These are phyloP conservation scores for Dactylellina haptotyla DNA, from an alignment of 2,329 filamentous ascomycete species.

Conservation along the genomic window DNA sequence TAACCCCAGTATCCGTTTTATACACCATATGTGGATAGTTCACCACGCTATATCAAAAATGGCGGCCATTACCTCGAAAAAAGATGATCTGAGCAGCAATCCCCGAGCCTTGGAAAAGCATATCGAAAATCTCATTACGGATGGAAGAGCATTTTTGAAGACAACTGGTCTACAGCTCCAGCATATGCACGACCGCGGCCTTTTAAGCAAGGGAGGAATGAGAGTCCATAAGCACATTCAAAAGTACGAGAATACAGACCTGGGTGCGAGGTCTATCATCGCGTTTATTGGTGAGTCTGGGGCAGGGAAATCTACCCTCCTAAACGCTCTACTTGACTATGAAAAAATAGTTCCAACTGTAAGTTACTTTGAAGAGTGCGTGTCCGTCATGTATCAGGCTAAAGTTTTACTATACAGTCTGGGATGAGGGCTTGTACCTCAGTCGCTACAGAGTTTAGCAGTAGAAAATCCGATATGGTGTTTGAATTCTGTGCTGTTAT, in stretches of 20 bases:
- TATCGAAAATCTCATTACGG: not conserved
- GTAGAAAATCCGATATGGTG: constrained; percentile 12
- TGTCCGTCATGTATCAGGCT: not conserved
- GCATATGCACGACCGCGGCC: constrained; percentile 19
- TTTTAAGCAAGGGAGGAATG: constrained; percentile 25
- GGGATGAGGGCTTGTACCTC: constrained; percentile 43
- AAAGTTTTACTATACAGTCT: constrained; percentile 16
- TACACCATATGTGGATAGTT: no score
- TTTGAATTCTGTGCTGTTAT: constrained; percentile 21
- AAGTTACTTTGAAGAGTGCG: not conserved
- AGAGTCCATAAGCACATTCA: constrained; percentile 28
- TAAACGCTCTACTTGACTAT: constrained; percentile 38
- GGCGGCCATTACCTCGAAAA: not conserved
- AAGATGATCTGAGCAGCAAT: not conserved
- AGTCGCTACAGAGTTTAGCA: constrained; percentile 42
- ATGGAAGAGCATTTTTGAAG: constrained; percentile 25
- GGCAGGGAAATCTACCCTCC: constrained; percentile 33
- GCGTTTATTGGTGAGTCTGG: constrained; percentile 47
- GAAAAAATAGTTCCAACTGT: constrained; percentile 45
- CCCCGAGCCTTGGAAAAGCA: constrained; percentile 1
- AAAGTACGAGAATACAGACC: constrained; percentile 18
- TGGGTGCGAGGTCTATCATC: constrained; percentile 16
- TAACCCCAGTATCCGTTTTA: no score
- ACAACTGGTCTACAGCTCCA: constrained; percentile 15
- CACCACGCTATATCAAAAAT: no score